Base-by-base conservation (phyloP, 768 basidiomycete species). In the Mycena rebaudengoi region DNA sequence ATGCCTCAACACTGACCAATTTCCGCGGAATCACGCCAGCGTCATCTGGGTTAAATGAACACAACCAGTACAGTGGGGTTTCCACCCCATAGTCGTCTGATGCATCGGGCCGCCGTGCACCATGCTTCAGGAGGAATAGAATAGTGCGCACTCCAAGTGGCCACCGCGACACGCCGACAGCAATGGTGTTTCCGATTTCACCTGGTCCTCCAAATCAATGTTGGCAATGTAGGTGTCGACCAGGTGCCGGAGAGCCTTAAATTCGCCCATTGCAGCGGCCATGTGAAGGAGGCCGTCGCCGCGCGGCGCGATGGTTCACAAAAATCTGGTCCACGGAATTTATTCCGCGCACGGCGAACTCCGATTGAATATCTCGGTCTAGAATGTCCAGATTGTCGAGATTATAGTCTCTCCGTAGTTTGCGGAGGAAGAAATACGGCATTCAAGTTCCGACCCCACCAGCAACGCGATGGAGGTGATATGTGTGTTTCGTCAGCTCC, bases 221-320 rank as follows among this genome's bases (percentile, higher is more conserved):
- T 52, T 40, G 21, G 51, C 40, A 26, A 23, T 40, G 45, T 64
- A 64, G 5, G 28, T 64, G 23, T 50, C 32, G 26, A 59, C 51
- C 16, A 64, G 25, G 33, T 59, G 50, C 21, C 60, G 44, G 18
- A 59, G 33, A 5, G 55, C 57, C 23, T 30, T 16, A 4, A 37
- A 21, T 2, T 41, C 20, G 13, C 63, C 63, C 23, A 59, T 28
- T 14, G 39, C 48, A 39, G 63, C 63, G 12, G 57, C 57, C 33
- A 64, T 13, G 25, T 59, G 63, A 32, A 64, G 50, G n/a, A 64
- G 20, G 12, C 63, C 62, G 30, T 64, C 62, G 11, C 62, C 62
- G 7, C n/a, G n/a, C n/a, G n/a, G n/a, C n/a, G n/a, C 55, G 62
- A 23, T 50, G 25, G 39, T 64, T 58, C 29, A 64, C 55, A 35